Percentiles rank a stretch among this genome's conserved stretches.
These are phyloP conservation scores for Aspergillus nomiae DNA, from an alignment of 2,329 filamentous ascomycete species.

Conservation along the genomic window DNA sequence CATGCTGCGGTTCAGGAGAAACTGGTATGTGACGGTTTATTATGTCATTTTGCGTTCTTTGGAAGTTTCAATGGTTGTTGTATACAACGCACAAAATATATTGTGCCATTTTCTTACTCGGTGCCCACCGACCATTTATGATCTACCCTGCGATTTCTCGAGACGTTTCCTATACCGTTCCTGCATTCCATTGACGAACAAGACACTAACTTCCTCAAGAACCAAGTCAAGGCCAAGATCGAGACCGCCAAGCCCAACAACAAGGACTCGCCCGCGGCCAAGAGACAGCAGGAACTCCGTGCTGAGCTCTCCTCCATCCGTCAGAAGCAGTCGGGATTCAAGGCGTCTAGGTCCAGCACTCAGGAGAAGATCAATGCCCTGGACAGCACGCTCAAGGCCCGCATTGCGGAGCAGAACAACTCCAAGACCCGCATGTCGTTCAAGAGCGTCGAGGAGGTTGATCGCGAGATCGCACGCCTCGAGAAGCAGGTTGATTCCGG, in stretches of 20 bases:
- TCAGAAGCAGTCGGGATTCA: constrained; percentile 82
- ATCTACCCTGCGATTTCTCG: background rate
- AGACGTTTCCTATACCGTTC: background rate
- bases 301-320: constrained; percentile 81
- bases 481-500: constrained; percentile 86
- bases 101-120: too few species aligned
- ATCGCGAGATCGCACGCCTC: constrained; percentile 76
- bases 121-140: background rate
- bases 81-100: background rate
- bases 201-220: constrained; percentile 60
- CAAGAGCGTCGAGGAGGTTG: constrained; percentile 86
- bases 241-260: constrained; percentile 80
- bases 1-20: constrained; percentile 75
- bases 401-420: constrained; percentile 82
- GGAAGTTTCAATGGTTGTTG: background rate
- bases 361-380: constrained; percentile 91
- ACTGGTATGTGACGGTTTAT: constrained; percentile 49
- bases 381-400: constrained; percentile 83
- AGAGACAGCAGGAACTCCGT: constrained; percentile 84
- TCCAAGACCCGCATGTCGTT: constrained; percentile 78
- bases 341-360: constrained; percentile 74
- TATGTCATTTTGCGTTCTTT: constrained; percentile 5
- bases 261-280: constrained; percentile 75
- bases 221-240: constrained; percentile 83
- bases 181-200: constrained; percentile 9